Evolutionary conservation across 2,329 filamentous ascomycete species (phyloP).

Genomic region (Paecilomyces fulvus): DNA sequence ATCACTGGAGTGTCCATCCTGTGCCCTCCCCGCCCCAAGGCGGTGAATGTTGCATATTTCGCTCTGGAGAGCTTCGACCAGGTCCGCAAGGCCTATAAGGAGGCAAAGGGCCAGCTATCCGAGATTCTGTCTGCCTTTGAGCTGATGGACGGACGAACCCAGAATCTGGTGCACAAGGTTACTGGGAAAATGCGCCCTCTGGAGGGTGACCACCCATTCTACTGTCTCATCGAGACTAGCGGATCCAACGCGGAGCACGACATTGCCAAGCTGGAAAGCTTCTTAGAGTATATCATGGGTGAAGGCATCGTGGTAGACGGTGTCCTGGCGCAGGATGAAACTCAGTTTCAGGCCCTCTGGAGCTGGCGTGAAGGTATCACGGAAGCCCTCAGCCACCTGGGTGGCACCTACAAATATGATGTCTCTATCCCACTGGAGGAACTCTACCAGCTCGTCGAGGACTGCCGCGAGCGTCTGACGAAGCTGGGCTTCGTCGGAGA

Average conservation of each 20-base stretch:
- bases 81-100: constrained; percentile 74
- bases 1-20: constrained; percentile 85
- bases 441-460: constrained; percentile 83
- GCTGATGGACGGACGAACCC: constrained; percentile 83
- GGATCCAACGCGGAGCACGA: constrained; percentile 93
- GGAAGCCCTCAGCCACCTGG: constrained; percentile 80
- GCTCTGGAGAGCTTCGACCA: constrained; percentile 85
- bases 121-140: constrained; percentile 98
- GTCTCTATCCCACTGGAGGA: constrained; percentile 84
- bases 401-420: constrained; percentile 97
- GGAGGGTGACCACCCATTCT: constrained; percentile 80
- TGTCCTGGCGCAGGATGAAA: constrained; percentile 86
- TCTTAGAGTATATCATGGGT: constrained; percentile 86
- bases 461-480: constrained; percentile 64
- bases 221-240: constrained; percentile 93
- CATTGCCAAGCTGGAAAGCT: constrained; percentile 77
- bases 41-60: constrained; percentile 92
- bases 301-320: constrained; percentile 81
- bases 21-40: constrained; percentile 77
- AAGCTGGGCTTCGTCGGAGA: constrained; percentile 70
- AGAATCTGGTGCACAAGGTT: constrained; percentile 65
- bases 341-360: constrained; percentile 80
- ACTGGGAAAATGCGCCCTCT: constrained; percentile 72
- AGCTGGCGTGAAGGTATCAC: constrained; percentile 88
- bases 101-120: constrained; percentile 80